These are phyloP conservation scores for Microcera coccophila DNA, from an alignment of 2,329 filamentous ascomycete species.

Conservation along the genomic window DNA sequence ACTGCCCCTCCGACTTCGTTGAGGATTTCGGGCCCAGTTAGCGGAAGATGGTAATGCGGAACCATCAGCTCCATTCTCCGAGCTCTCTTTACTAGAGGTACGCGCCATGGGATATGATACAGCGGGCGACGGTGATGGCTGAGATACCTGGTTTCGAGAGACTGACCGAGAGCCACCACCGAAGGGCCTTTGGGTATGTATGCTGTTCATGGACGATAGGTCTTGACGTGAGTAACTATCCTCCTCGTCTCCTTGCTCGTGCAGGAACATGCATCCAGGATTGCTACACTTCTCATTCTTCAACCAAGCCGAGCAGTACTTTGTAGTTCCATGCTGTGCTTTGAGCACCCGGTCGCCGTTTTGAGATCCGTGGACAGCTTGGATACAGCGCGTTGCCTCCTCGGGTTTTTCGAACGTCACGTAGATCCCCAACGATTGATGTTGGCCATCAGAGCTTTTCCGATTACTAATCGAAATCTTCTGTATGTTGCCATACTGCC, in stretches of 20 bases:
- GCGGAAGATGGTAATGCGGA: slow-evolving; percentile 91
- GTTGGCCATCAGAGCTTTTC: slow-evolving; percentile 70
- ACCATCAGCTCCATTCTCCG: slow-evolving; percentile 67
- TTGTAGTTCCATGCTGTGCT: slow-evolving; percentile 82
- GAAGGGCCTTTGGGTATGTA: slow-evolving; percentile 71
- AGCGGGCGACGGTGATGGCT: slow-evolving; percentile 37
- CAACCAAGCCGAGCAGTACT: slow-evolving; percentile 96
- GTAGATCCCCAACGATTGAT: slow-evolving; percentile 91
- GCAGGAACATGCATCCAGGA: slow-evolving; percentile 94
- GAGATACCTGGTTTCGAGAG: slow-evolving; percentile 46
- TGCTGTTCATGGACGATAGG: slow-evolving; percentile 88
- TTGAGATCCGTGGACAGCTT: slow-evolving; percentile 84
- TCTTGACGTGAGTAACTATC: slow-evolving; percentile 95
- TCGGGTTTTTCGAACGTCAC: slow-evolving; percentile 94
- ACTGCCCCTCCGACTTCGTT: slow-evolving; percentile 67
- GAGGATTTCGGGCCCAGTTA: slow-evolving; percentile 79
- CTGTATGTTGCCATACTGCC: slow-evolving; percentile 96
- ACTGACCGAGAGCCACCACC: slow-evolving; percentile 50
- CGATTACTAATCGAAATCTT: slow-evolving; percentile 98
- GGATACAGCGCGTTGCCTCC: slow-evolving; percentile 85
- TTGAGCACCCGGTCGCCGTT: slow-evolving; percentile 85
- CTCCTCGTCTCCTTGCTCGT: slow-evolving; percentile 96
- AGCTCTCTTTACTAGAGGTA: slow-evolving; percentile 73
- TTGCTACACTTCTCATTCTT: slow-evolving; percentile 94
- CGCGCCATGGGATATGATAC: slow-evolving; percentile 64